These are phyloP conservation scores for Schrenkiella parvula DNA, from an alignment of 345 rosid species.

Conservation along the genomic window DNA sequence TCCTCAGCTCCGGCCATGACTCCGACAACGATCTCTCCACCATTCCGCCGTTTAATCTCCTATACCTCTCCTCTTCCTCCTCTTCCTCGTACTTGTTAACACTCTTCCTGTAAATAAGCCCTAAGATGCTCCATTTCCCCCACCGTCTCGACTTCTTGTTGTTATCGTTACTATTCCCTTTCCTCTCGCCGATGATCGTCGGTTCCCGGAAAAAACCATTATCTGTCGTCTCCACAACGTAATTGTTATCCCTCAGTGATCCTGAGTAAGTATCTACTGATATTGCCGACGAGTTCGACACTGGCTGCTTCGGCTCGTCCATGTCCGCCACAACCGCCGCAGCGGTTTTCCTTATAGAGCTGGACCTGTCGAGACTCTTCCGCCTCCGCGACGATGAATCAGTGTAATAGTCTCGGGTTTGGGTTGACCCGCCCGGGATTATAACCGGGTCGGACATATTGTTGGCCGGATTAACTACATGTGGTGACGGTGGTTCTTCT, in stretches of 20 bases:
- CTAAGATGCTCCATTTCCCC: constrained; percentile 94
- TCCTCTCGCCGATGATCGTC: constrained; percentile 34
- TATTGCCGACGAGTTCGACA: constrained; percentile 56
- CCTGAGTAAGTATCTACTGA: constrained; percentile 61
- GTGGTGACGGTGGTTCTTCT: constrained; percentile 48
- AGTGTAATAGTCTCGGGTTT: constrained; percentile 87
- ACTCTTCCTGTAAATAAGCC: constrained; percentile 66
- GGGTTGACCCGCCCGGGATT: constrained; percentile 88
- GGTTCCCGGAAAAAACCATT: constrained; percentile 47
- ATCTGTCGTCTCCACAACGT: constrained; percentile 41
- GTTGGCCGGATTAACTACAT: background rate
- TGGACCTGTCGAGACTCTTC: constrained; percentile 89
- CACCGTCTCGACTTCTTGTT: constrained; percentile 78
- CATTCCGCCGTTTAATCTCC: constrained; percentile 56
- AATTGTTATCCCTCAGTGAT: constrained; percentile 62
- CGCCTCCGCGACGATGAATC: constrained; percentile 83
- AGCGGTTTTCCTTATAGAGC: constrained; percentile 72
- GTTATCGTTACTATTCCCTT: constrained; percentile 36
- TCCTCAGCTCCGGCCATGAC: constrained; percentile 86
- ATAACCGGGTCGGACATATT: constrained; percentile 22
- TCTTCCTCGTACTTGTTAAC: constrained; percentile 85
- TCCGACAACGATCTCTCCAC: constrained; percentile 90
- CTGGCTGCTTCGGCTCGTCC: constrained; percentile 64
- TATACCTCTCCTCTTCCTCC: constrained; percentile 77
- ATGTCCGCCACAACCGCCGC: constrained; percentile 88